Conservation (phyloP, 2,329 filamentous ascomycete genomes). For the Neofusicoccum umdonicola region DNA sequence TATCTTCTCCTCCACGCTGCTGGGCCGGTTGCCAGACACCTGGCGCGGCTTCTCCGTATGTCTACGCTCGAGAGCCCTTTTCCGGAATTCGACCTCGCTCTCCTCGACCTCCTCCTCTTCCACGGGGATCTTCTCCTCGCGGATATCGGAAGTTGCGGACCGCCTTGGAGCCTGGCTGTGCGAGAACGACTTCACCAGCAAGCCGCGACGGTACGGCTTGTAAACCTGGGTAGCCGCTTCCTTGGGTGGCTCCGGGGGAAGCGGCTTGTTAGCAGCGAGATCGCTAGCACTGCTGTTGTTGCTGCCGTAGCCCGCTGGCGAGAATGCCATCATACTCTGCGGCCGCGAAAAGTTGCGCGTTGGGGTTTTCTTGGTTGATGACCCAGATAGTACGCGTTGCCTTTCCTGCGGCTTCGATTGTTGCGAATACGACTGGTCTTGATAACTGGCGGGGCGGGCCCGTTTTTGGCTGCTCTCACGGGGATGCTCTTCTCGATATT, state of each 20-base stretch:
- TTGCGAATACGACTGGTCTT: not conserved
- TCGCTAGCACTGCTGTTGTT: not conserved
- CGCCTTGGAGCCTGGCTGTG: not conserved
- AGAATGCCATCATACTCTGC: not conserved
- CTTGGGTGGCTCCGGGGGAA: not conserved
- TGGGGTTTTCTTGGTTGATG: not conserved
- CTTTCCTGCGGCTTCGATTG: not conserved
- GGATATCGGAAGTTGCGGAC: not conserved
- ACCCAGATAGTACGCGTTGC: too few relatives aligned
- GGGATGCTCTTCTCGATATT: not conserved
- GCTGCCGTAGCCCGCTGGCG: not conserved
- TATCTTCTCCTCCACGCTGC: not conserved
- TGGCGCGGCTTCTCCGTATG: not conserved
- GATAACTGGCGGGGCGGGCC: not conserved
- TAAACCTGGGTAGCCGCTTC: not conserved
- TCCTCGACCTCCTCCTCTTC: not conserved
- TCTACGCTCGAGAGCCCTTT: not conserved
- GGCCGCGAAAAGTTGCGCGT: slow-evolving; percentile 10
- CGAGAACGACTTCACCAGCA: not conserved
- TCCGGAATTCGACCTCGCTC: too few relatives aligned
- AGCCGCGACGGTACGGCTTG: not conserved
- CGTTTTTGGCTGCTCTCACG: not conserved
- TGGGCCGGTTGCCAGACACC: not conserved
- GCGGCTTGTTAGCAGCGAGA: not conserved
- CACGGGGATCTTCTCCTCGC: slow-evolving; percentile 11